Base-by-base conservation (phyloP, 345 rosid species). In the Nephelium lappaceum region DNA sequence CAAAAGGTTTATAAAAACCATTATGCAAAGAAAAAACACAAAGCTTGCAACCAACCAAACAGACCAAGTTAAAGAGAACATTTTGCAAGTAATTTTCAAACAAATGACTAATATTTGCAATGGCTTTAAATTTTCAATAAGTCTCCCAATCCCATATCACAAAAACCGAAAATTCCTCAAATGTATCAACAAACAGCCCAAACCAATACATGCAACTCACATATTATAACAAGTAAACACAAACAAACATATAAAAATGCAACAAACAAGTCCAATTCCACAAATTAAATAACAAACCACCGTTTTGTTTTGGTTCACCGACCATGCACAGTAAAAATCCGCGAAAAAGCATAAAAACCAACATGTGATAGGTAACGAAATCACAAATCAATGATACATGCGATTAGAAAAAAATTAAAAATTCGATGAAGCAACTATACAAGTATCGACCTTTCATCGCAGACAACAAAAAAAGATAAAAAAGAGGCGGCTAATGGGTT, bases 311-410 rank as follows among this genome's bases (percentile, higher is more conserved):
- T 12, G 27, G 8, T 60, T 60, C 64, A 60, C 64, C 64, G 23
- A 23, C 27, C 11, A 51, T 15, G 18, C 14, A 60, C 16, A 60
- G 27, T 60, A 60, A 60, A 51, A n/a, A 60, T 60, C 23, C 64
- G 27, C 23, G 27, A 60, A 23, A 60, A 60, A 19, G 12, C 58
- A 18, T 3, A n/a, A 60, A 60, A 60, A 23, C 10, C 64, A 12
- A 60, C 27, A 19, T 23, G 3, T 60, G 27, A 11, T 51, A 45
- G 51, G 11, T 45, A 45, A 45, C 5, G 57, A 51, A 51, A 11
- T 51, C 57, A 51, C 57, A 11, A 31, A 51, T 70, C 61, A 70
- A n/a, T 67, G 53, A 67, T 6, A 19, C n/a, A 67, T 23, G 71
- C 24, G 12, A 24, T n/a, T n/a, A 31, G 31, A 24, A 25, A 38